Base-by-base conservation (phyloP, 2,329 filamentous ascomycete species). In the Simplicillium sp. region DNA sequence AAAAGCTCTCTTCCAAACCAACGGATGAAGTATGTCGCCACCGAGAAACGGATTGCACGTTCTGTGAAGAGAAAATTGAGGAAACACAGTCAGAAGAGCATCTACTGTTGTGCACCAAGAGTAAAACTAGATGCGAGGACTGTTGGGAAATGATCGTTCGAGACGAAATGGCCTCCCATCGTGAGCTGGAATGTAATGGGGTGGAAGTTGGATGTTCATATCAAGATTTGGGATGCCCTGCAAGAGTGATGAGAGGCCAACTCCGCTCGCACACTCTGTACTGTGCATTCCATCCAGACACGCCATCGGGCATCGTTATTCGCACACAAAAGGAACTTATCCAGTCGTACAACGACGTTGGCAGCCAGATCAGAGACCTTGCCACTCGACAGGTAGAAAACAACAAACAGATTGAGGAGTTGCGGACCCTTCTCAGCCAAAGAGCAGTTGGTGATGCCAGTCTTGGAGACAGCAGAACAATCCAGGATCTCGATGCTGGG, bases 11-110 rank as follows among this genome's bases (percentile, higher is more conserved):
- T 11, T 65, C 71, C 36, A 73, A 71, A 46, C 65, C 76, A 43
- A 57, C 61, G 2, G 64, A 62, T n/a, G 66, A 67, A 37, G 64
- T 65, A 2, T 82, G 79, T 50, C 64, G 75, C 16, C 79, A 82
- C 50, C 65, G 64, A 39, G 55, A 68, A 28, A 61, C 65, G 1
- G 52, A 56, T 9, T 82, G 79, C 50, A 57, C 61, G n/a, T 69
- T 74, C 48, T 82, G 79, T 54, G 55, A 66, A n/a, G 55, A 62
- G 16, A 50, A 55, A 12, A 62, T 74, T n/a, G 62, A 72, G 42
- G 66, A 67, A 37, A 64, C 66, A 0, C 65, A 70, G 28, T 46
- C 49, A 4, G 57, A 64, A 3, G 40, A 53, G 3, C 62, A 65
- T 38, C 41, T 65, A 11, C 49, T 64, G 4, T 47, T 51, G 12